Evolutionary conservation across 2,329 filamentous ascomycete genomes (phyloP).

Genomic region (Colletotrichum godetiae): DNA sequence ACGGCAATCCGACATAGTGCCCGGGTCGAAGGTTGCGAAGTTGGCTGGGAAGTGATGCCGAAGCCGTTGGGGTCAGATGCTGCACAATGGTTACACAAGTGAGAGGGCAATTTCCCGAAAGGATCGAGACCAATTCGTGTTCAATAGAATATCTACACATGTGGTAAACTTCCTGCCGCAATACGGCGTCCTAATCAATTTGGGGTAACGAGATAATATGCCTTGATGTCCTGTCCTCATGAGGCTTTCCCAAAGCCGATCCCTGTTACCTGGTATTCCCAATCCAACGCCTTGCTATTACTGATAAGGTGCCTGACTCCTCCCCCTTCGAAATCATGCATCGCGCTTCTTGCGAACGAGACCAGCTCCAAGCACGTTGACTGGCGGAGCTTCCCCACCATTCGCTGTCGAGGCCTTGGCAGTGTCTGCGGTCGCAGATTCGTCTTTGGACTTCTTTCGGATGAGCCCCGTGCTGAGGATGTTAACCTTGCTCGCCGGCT

Average conservation of each 20-base stretch:
- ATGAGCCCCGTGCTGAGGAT: slow-evolving; percentile 61
- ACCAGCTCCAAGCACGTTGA: slow-evolving; percentile 55
- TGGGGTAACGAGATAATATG: neutral
- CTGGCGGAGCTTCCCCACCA: neutral
- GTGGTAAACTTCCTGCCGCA: neutral
- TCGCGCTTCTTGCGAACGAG: slow-evolving; percentile 64
- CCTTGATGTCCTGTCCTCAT: neutral
- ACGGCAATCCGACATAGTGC: slow-evolving; percentile 61
- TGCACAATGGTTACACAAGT: neutral
- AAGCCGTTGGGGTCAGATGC: slow-evolving; percentile 39
- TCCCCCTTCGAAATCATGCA: slow-evolving; percentile 12
- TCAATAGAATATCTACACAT: neutral
- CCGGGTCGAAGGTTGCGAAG: slow-evolving; percentile 53
- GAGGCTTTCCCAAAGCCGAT: neutral
- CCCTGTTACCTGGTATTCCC: neutral
- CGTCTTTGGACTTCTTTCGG: slow-evolving; percentile 67
- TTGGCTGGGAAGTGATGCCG: slow-evolving; percentile 64
- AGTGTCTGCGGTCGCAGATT: neutral
- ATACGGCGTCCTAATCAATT: neutral
- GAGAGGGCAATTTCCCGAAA: neutral
- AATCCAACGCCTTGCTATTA: slow-evolving; percentile 8
- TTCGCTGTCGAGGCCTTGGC: slow-evolving; percentile 32
- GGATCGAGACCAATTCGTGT: neutral
- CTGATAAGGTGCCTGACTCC: neutral
- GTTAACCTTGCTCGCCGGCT: slow-evolving; percentile 49